Evolutionary conservation across 139 green algal genomes (phyloP).

Genomic region (Monoraphidium neglectum): DNA sequence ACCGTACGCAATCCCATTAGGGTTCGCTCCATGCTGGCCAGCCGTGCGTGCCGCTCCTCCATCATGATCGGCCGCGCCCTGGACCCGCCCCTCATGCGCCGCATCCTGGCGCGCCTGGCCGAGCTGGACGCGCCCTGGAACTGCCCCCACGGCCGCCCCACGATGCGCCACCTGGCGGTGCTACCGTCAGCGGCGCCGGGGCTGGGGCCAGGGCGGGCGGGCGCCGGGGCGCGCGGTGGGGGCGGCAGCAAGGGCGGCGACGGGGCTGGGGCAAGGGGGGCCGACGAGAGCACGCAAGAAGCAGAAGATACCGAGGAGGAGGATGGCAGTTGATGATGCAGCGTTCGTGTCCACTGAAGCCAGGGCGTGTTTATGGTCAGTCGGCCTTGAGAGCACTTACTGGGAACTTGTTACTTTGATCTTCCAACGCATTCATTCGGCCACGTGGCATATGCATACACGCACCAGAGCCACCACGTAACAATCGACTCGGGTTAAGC

Average conservation of each 20-base stretch:
- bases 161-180: constrained; percentile 92
- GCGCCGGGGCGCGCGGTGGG: neutral
- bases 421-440: too few relatives aligned
- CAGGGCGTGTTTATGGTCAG: too few relatives aligned
- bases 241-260: neutral
- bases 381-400: too few relatives aligned
- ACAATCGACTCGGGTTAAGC: too few relatives aligned
- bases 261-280: too few relatives aligned
- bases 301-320: too few relatives aligned
- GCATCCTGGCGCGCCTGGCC: constrained; percentile 74
- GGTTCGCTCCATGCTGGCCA: constrained; percentile 92
- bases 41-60: constrained; percentile 86
- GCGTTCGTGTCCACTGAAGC: too few relatives aligned
- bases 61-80: constrained; percentile 97
- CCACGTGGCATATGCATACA: too few relatives aligned
- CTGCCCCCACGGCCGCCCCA: constrained; percentile 96
- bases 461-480: too few relatives aligned
- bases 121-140: constrained; percentile 91
- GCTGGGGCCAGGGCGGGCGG: neutral
- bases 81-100: constrained; percentile 59
- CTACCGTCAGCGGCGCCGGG: constrained; percentile 39
- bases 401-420: too few relatives aligned
- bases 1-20: constrained; percentile 34
- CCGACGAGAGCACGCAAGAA: too few relatives aligned
- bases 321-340: too few relatives aligned